Conservation (phyloP, 78 protist species). For the Emiliania huxleyi region DNA sequence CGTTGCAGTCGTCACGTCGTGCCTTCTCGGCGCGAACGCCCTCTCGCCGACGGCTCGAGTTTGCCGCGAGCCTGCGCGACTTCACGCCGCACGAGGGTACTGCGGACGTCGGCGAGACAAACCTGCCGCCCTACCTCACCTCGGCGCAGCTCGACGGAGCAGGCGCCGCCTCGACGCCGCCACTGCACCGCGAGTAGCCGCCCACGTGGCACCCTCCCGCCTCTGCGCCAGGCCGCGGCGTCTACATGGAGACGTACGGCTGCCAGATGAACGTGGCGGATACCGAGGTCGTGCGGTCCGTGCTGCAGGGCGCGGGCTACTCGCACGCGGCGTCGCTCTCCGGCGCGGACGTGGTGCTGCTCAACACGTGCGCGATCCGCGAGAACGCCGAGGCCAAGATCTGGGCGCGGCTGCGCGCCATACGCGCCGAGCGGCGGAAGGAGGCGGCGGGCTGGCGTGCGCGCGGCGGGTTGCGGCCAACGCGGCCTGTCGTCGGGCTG, state of each 20-base stretch:
- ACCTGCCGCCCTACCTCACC: not conserved
- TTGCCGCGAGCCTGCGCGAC: not conserved
- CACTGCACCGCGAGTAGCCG: too few species aligned
- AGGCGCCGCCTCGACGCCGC: too few species aligned
- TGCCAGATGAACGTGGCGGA: slow-evolving; percentile 92
- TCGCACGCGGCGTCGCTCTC: not conserved
- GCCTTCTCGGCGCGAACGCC: too few species aligned
- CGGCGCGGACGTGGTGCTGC: slow-evolving; percentile 74
- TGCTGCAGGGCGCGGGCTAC: slow-evolving; percentile 7
- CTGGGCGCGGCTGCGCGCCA: slow-evolving; percentile 68
- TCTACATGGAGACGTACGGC: slow-evolving; percentile 82
- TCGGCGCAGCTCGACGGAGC: not conserved
- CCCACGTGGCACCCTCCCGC: too few species aligned
- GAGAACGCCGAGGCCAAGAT: slow-evolving; percentile 85
- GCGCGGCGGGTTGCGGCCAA: too few species aligned
- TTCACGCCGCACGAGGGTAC: not conserved
- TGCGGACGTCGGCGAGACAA: not conserved
- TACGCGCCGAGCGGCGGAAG: not conserved
- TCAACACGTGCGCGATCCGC: slow-evolving; percentile 89
- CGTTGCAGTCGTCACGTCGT: too few species aligned
- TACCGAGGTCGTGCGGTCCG: slow-evolving; percentile 71
- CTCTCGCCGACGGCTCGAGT: too few species aligned
- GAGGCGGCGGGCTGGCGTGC: not conserved
- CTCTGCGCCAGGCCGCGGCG: not conserved
- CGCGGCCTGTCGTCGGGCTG: slow-evolving; percentile 15